Percentiles rank a stretch among this genome's conserved stretches.
Evolutionary conservation across 2,329 filamentous ascomycete genomes (phyloP).

Genomic region (Davidsoniella australis): DNA sequence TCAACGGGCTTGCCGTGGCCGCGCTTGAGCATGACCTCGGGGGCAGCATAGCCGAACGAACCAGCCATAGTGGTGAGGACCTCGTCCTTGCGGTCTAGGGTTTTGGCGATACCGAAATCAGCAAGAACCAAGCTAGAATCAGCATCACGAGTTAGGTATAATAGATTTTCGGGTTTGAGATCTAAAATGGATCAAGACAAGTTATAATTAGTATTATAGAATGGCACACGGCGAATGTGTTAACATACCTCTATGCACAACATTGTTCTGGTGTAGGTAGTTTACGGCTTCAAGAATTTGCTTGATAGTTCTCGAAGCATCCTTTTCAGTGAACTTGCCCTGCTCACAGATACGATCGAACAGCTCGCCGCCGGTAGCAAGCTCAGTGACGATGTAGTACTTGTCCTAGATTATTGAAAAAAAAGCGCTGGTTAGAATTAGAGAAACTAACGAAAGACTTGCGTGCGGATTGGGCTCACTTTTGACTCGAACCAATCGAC

Average conservation of each 20-base stretch:
- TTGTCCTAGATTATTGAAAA: constrained; percentile 52
- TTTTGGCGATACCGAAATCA: constrained; percentile 97
- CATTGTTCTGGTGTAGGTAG: constrained; percentile 86
- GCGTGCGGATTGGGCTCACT: constrained; percentile 32
- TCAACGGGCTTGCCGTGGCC: constrained; percentile 97
- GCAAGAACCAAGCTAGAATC: constrained; percentile 81
- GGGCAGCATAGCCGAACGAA: constrained; percentile 93
- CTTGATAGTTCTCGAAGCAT: constrained; percentile 86
- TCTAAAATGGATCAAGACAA: constrained; percentile 53
- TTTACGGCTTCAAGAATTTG: constrained; percentile 84
- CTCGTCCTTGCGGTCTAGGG: constrained; percentile 77
- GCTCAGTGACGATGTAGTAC: constrained; percentile 96
- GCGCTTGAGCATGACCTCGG: constrained; percentile 94
- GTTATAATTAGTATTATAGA: neutral
- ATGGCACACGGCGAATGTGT: constrained; percentile 10
- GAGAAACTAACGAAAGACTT: neutral
- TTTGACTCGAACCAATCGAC: constrained; percentile 98
- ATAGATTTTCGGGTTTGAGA: constrained; percentile 91
- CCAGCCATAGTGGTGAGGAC: constrained; percentile 97
- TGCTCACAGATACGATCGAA: constrained; percentile 98
- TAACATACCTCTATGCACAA: constrained; percentile 72
- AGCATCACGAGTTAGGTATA: constrained; percentile 66
- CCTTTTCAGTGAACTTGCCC: constrained; percentile 96
- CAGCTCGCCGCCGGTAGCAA: constrained; percentile 87
- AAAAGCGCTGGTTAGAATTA: neutral